Base-by-base conservation (phyloP, 176 grass and related monocot genomes). In the Chloris gayana region DNA sequence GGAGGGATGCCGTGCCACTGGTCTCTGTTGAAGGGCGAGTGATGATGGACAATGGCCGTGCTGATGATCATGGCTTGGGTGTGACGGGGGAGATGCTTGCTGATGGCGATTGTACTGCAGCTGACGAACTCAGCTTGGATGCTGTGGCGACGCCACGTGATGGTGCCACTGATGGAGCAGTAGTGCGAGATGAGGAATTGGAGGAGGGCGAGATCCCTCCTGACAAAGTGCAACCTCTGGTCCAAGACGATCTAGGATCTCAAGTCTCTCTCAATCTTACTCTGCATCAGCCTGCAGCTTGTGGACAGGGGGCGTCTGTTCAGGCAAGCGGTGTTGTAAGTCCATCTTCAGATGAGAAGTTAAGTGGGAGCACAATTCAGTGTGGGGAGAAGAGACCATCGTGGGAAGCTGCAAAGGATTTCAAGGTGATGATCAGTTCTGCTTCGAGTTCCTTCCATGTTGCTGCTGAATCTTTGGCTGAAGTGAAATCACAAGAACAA, bases 401-500 rank as follows among this genome's bases (percentile, higher is more conserved):
- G n/a, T n/a, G n/a, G 18, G 53, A 51, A 42, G 39, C 51, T 75
- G 14, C 41, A 74, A 58, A 80, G 74, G 51, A 74, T 80, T 21
- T 53, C 19, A 60, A 80, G 69, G 24, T 51, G 41, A 53, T 5
- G n/a, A 75, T 53, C 32, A 41, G 67, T 18, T 25, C 25, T 24
- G 25, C 45, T 75, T 30, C 32, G 44, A 71, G 25, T 60, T 35
- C 33, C 32, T n/a, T 17, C 45, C 72, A 78, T 12, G 30, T 25
- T 65, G 45, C 45, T 50, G 57, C 31, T 76, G 57, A 51, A 82
- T 30, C 78, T 70, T 76, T 59, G 34, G 54, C 56, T 64, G 44
- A 66, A 45, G 73, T n/a, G 44, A 47, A 72, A 77, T 62, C 44
- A 0, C 54, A 76, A 56, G 25, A 82, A 71, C 26, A 56, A 34